Base-by-base conservation (phyloP, 2,329 filamentous ascomycete species). In the Aspergillus eucalypticola region DNA sequence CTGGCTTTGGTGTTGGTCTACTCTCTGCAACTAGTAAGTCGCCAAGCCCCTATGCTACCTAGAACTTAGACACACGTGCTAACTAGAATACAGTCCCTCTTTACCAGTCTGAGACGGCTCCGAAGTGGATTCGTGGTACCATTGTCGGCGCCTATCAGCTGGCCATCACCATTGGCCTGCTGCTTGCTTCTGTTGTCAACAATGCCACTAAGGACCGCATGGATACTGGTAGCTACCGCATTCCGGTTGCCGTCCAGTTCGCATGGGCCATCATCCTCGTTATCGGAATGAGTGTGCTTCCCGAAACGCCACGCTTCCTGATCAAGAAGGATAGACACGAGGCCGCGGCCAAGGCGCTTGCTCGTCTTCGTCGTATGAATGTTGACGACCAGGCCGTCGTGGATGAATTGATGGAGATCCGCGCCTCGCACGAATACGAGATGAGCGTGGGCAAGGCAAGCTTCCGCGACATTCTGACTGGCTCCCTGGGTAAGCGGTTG, bases 351-450 rank as follows among this genome's bases (percentile, higher is more conserved):
- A 68, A 77, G 6, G 78, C 86, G 3, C 84, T 96, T 8, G 77
- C 85, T 54, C 83, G 82, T 61, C 85, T 96, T 29, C 90, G 91
- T 71, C 89, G 90, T 59, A 86, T 71, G 51, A 69, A 95, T 78
- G 82, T 88, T 54, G 74, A 79, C 58, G 85, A 90, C 57, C 91
- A 88, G 17, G 84, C 88, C 62, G 90, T 87, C 74, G 86, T 95
- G 76, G 82, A 86, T 63, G 92, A 96, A 78, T 83, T 95, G 49
- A 83, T 89, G 38, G 91, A 96, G 81, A 91, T 96, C 67, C 83
- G 94, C 63, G 92, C 91, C 79, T 96, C 95, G 81, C 86, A 94
- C 76, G 90, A 91, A 77, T 92, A 92, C 74, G 92, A 96, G 82
- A 82, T 89, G 67, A 67, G 69, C 39, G 60, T 78, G 6, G 77